Base-by-base conservation (phyloP, 176 grass and related monocot genomes). In the Echinochloa phyllopogon region DNA sequence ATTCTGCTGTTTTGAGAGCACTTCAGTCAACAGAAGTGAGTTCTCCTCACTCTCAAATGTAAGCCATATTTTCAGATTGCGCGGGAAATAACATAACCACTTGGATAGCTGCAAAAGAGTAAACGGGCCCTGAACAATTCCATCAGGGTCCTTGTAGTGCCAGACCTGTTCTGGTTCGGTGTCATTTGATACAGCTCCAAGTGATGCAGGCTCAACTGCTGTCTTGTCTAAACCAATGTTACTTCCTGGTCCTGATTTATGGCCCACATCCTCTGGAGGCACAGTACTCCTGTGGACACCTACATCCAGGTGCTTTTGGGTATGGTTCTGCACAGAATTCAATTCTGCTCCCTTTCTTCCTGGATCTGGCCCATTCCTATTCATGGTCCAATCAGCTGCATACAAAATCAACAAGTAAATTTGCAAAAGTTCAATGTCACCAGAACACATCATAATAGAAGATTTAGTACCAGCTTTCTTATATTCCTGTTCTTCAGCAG, bases 111-210 rank as follows among this genome's bases (percentile, higher is more conserved):
- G 97, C 6, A 49, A 79, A 60, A 99, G 83, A 74, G 97, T 88
- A 89, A 96, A 99, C 4, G 97, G 97, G 2, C 97, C 97, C 67
- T 94, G 94, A 86, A 94, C 84, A 83, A 68, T 89, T 91, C 97
- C 97, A 76, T 66, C 83, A 41, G 97, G 94, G 72, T 99, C 94
- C 87, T 83, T 94, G 75, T 99, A 99, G 61, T 94, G 90, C 97
- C 97, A 99, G 18, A 99, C 94, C 42, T 89, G 94, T 84, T 99
- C 97, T 79, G 84, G 87, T 70, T 94, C 97, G 5, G 7, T 80
- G 27, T 72, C 63, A 75, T 80, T 83, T 69, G 86, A 84, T 69
- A 83, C 24, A 87, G 68, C 61, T 60, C 42, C 84, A 66, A 89
- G 62, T 40, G 86, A 60, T 61, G 84, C 33, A 83, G 74, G 55